phyloP scores from a whole-genome alignment of 345 rosid species.

The Rhizophora mangle region DNA sequence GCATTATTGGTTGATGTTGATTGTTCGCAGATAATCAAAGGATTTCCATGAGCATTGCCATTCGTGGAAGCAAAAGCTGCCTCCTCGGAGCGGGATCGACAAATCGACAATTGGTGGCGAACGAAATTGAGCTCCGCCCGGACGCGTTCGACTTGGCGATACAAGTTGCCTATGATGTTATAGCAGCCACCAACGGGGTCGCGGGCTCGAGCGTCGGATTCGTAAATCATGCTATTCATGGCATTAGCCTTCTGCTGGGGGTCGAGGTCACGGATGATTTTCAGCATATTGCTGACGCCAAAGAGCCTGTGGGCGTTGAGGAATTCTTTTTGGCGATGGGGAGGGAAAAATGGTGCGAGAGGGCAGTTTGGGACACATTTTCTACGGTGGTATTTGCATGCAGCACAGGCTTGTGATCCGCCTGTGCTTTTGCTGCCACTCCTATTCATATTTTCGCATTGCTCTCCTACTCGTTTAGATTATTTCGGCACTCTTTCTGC shows the following conservation, averaged over 20 bases:
- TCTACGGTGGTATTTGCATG: conserved; percentile 43
- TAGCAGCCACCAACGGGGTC: conserved; percentile 47
- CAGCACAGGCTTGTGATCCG: conserved; percentile 38
- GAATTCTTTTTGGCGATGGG: conserved; percentile 24
- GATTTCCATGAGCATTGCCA: no score
- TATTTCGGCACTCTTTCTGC: no score
- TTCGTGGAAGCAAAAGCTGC: neutral
- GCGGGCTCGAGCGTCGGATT: conserved; percentile 40
- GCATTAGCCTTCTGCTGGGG: conserved; percentile 15
- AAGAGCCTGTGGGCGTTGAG: conserved; percentile 41
- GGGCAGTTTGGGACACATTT: conserved; percentile 35
- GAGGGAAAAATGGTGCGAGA: conserved; percentile 46
- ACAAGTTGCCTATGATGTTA: conserved; percentile 12
- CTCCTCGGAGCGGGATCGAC: neutral
- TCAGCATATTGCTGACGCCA: conserved; percentile 39
- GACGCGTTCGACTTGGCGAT: neutral
- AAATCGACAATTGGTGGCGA: conserved; percentile 16
- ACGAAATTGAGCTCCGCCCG: conserved; percentile 16
- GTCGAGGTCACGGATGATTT: conserved; percentile 12
- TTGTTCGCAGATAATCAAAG: no score
- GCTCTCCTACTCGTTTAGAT: no score
- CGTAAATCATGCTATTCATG: conserved; percentile 26
- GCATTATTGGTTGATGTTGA: no score
- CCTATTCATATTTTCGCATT: neutral
- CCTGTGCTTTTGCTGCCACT: neutral